These are phyloP conservation scores for Ogataea populi-albae DNA, from an alignment of 805 yeast genomes.

Conservation along the genomic window DNA sequence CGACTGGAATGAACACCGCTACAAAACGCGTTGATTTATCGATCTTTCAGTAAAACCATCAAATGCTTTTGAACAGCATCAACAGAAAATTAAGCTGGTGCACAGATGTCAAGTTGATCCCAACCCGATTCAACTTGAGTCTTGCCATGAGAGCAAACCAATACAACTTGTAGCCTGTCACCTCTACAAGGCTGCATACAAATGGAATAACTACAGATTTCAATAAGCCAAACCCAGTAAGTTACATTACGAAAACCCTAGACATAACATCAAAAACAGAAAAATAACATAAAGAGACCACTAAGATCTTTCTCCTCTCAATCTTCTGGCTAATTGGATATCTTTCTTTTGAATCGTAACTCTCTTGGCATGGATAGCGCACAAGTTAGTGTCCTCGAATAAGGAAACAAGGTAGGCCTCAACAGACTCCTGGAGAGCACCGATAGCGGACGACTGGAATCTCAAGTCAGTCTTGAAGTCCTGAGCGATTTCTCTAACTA, in stretches of 20 bases:
- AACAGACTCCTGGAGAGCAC: constrained; percentile 97
- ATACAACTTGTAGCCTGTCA: no score
- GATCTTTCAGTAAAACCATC: constrained; percentile 8
- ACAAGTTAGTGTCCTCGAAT: constrained; percentile 71
- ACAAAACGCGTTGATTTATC: not conserved
- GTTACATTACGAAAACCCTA: constrained; percentile 19
- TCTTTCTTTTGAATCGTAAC: constrained; percentile 87
- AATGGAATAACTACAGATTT: no score
- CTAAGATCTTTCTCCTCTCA: constrained; percentile 93
- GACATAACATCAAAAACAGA: not conserved
- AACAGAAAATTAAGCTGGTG: no score
- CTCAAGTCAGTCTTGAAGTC: constrained; percentile 90
- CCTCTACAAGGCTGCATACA: no score
- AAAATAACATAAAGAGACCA: constrained; percentile 44
- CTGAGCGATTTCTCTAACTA: constrained; percentile 93
- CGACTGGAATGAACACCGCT: not conserved
- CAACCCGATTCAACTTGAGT: no score
- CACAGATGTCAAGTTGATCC: no score
- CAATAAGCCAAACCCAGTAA: not conserved
- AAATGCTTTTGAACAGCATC: no score
- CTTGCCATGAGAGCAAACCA: no score
- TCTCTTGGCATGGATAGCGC: constrained; percentile 77
- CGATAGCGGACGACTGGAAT: constrained; percentile 96
- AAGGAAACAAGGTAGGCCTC: constrained; percentile 77
- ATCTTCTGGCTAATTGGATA: constrained; percentile 78